Evolutionary conservation across 2,329 filamentous ascomycete genomes (phyloP).

Genomic region (Ceratocystis papillata): DNA sequence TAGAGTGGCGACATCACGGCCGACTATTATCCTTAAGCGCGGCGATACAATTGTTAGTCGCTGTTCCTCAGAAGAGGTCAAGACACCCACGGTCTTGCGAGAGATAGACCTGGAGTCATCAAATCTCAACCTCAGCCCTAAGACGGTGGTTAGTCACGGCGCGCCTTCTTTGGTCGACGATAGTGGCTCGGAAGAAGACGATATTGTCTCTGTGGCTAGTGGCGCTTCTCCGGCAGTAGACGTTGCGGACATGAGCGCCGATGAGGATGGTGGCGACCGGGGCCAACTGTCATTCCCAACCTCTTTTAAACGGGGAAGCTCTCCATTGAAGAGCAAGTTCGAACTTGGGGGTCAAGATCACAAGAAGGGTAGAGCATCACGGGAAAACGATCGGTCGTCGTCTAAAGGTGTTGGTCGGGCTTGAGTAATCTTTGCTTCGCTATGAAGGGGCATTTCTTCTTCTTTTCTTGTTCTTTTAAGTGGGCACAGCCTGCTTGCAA

Average conservation of each 20-base stretch:
- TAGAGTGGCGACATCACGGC: constrained; percentile 11
- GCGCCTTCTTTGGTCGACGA: constrained; percentile 71
- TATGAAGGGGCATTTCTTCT: neutral
- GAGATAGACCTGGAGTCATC: constrained; percentile 39
- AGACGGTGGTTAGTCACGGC: constrained; percentile 60
- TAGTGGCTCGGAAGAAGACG: constrained; percentile 64
- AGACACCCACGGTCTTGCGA: constrained; percentile 17
- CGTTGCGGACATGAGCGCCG: constrained; percentile 22
- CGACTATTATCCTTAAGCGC: constrained; percentile 23
- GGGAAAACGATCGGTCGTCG: constrained; percentile 15
- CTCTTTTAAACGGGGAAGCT: constrained; percentile 13
- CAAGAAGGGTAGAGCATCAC: constrained; percentile 14
- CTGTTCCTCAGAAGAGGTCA: constrained; percentile 21
- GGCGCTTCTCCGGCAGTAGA: constrained; percentile 21
- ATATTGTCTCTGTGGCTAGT: constrained; percentile 22
- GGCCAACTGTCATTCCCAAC: neutral
- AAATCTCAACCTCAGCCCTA: constrained; percentile 56
- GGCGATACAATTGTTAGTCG: constrained; percentile 19
- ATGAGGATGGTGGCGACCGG: constrained; percentile 16
- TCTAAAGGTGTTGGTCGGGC: constrained; percentile 15
- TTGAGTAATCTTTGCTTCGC: constrained; percentile 5
- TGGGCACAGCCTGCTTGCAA: neutral
- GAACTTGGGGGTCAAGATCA: constrained; percentile 10
- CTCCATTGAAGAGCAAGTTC: constrained; percentile 18
- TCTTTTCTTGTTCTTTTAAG: neutral